Evolutionary conservation across 2,329 filamentous ascomycete genomes (phyloP).

Genomic region (Rhexocercosporidium sp.): DNA sequence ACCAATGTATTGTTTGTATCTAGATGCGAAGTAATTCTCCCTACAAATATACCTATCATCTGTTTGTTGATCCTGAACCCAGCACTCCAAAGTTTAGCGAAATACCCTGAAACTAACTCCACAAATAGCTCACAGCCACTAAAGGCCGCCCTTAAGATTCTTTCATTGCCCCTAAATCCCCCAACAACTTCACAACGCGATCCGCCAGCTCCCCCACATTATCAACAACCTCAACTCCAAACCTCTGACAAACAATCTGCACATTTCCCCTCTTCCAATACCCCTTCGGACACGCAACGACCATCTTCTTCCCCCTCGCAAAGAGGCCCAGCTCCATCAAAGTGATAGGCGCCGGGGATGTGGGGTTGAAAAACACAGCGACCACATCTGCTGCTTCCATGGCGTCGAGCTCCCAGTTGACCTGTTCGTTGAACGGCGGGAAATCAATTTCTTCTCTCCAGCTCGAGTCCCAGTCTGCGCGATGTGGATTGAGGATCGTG

Average conservation of each 20-base stretch:
- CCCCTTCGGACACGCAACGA: slow-evolving; percentile 53
- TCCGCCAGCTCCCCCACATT: slow-evolving; percentile 49
- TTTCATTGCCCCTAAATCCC: slow-evolving; percentile 2
- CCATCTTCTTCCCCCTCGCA: slow-evolving; percentile 53
- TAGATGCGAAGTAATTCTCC: too few species aligned
- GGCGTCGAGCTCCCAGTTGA: slow-evolving; percentile 65
- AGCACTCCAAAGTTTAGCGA: too few species aligned
- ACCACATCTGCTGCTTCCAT: slow-evolving; percentile 59
- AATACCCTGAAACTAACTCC: background rate
- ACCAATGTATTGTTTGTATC: too few species aligned
- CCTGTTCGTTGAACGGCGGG: slow-evolving; percentile 56
- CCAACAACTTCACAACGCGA: slow-evolving; percentile 39
- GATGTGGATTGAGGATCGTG: slow-evolving; percentile 62
- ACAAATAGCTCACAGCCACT: background rate
- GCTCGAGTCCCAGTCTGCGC: slow-evolving; percentile 59
- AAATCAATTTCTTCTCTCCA: slow-evolving; percentile 57
- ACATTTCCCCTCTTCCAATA: slow-evolving; percentile 68
- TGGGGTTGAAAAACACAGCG: slow-evolving; percentile 60
- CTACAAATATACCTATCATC: too few species aligned
- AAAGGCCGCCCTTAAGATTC: background rate
- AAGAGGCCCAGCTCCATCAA: slow-evolving; percentile 65
- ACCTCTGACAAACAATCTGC: slow-evolving; percentile 57
- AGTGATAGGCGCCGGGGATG: slow-evolving; percentile 59
- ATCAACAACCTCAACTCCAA: slow-evolving; percentile 51
- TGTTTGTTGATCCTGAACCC: too few species aligned